Conservation (phyloP, 1,139 yeast species). For the Debaryomyces psychrophilus region DNA sequence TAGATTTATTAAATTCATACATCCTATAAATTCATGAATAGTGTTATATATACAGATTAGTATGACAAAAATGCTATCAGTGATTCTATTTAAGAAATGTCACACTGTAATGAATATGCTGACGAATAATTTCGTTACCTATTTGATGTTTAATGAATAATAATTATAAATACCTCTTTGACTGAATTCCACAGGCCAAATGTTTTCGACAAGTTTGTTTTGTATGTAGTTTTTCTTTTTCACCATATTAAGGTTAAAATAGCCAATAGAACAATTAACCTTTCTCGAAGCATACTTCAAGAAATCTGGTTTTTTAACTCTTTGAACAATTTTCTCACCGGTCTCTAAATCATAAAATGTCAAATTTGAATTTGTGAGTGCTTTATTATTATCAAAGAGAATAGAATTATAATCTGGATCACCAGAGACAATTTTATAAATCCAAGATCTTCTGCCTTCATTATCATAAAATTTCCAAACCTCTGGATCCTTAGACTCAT, state of each 20-base stretch:
- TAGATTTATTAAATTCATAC: background rate
- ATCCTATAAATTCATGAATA: background rate
- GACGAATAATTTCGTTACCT: constrained; percentile 7
- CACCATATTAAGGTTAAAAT: constrained; percentile 42
- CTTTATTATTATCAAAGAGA: constrained; percentile 20
- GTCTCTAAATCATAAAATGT: constrained; percentile 65
- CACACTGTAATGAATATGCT: constrained; percentile 1
- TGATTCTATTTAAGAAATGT: background rate
- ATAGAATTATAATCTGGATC: constrained; percentile 40
- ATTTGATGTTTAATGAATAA: constrained; percentile 54
- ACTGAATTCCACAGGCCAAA: constrained; percentile 65
- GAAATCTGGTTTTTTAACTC: constrained; percentile 59
- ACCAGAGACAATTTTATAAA: constrained; percentile 53
- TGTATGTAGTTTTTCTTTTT: constrained; percentile 34
- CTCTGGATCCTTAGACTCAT: constrained; percentile 30
- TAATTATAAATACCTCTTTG: constrained; percentile 77
- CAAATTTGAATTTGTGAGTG: constrained; percentile 28
- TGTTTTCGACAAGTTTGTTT: constrained; percentile 41
- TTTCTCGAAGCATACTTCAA: constrained; percentile 66
- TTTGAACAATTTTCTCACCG: constrained; percentile 64
- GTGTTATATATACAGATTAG: constrained; percentile 1
- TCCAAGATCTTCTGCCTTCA: constrained; percentile 84
- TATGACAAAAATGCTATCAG: background rate
- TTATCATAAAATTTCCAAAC: constrained; percentile 59
- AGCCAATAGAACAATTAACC: constrained; percentile 59